These are phyloP conservation scores for Cladosporium sp. DNA, from an alignment of 2,329 filamentous ascomycete genomes.

Conservation along the genomic window DNA sequence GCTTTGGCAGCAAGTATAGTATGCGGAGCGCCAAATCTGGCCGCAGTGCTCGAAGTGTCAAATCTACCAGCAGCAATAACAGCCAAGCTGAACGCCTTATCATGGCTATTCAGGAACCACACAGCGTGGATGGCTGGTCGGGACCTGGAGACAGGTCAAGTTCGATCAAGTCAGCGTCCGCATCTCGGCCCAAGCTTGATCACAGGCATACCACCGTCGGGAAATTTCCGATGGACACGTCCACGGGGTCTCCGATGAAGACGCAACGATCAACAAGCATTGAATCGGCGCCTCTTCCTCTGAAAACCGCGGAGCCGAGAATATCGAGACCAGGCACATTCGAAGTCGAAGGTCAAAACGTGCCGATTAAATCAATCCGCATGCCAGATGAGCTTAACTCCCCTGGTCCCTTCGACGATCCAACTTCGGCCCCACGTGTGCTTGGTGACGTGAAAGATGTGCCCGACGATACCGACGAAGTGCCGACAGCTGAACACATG, in stretches of 20 bases:
- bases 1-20: slow-evolving; percentile 54
- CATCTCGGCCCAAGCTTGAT: slow-evolving; percentile 27
- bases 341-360: slow-evolving; percentile 41
- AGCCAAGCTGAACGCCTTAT: slow-evolving; percentile 72
- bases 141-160: not conserved
- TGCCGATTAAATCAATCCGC: slow-evolving; percentile 47
- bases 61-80: slow-evolving; percentile 44
- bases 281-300: slow-evolving; percentile 22
- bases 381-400: slow-evolving; percentile 45
- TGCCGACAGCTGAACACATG: slow-evolving; percentile 47
- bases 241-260: slow-evolving; percentile 19
- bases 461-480: slow-evolving; percentile 17
- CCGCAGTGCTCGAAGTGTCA: slow-evolving; percentile 34
- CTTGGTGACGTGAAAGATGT: slow-evolving; percentile 1
- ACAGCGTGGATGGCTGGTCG: slow-evolving; percentile 35
- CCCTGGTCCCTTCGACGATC: not conserved
- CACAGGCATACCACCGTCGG: slow-evolving; percentile 30
- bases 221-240: not conserved
- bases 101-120: slow-evolving; percentile 67
- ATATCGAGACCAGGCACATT: slow-evolving; percentile 45
- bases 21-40: slow-evolving; percentile 45
- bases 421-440: not conserved
- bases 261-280: slow-evolving; percentile 25
- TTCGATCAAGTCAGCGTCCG: slow-evolving; percentile 1
- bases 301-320: slow-evolving; percentile 43